Conservation (phyloP, 1,284 basidiomycete species). For the Trametes hirsuta region DNA sequence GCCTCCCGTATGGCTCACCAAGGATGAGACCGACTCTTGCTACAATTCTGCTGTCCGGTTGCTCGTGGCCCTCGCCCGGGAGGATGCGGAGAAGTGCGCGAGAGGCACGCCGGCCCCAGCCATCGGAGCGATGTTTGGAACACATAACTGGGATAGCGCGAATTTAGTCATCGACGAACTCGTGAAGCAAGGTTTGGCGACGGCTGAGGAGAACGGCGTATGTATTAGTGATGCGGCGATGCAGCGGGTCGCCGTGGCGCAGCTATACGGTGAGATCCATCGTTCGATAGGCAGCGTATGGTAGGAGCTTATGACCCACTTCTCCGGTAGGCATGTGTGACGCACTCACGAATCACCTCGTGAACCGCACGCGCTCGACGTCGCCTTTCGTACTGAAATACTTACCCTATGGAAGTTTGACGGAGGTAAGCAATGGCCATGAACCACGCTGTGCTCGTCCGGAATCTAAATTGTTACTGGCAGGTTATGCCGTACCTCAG, state of each 20-base stretch:
- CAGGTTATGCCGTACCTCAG: conserved; percentile 71
- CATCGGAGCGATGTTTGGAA: conserved; percentile 81
- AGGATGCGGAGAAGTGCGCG: conserved; percentile 38
- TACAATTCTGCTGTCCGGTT: conserved; percentile 73
- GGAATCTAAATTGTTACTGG: background rate
- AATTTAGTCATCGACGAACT: conserved; percentile 68
- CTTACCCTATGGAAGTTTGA: conserved; percentile 79
- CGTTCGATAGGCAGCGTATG: too few species aligned
- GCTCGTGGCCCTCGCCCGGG: conserved; percentile 61
- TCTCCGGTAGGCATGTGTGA: conserved; percentile 75
- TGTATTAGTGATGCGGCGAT: conserved; percentile 52
- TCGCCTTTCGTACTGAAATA: conserved; percentile 83
- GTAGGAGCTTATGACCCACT: background rate
- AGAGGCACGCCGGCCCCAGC: conserved; percentile 37
- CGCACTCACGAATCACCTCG: conserved; percentile 74
- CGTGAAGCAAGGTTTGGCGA: conserved; percentile 60
- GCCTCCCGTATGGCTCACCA: conserved; percentile 72
- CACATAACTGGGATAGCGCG: conserved; percentile 80
- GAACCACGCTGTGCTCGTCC: background rate
- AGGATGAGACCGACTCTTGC: conserved; percentile 79
- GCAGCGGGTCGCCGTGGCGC: conserved; percentile 78
- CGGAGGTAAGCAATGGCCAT: conserved; percentile 47
- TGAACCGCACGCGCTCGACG: conserved; percentile 53
- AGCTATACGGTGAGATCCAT: conserved; percentile 74
- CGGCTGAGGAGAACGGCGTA: conserved; percentile 33